These are phyloP conservation scores for Stemphylium beticola DNA, from an alignment of 2,329 filamentous ascomycete genomes.

Conservation along the genomic window DNA sequence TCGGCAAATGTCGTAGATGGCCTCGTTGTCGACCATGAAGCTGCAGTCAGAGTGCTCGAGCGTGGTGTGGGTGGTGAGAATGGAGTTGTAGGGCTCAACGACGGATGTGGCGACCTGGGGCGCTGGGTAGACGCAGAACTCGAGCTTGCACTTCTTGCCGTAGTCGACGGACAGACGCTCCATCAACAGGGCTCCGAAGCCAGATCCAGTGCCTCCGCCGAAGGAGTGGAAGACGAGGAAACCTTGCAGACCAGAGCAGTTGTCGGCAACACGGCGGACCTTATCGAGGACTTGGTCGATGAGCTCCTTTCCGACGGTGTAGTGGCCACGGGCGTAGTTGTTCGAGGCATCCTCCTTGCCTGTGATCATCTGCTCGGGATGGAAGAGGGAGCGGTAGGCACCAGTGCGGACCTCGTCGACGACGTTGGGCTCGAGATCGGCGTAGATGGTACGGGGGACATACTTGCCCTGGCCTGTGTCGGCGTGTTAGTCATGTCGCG, in stretches of 20 bases:
- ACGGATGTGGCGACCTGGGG: conserved; percentile 97
- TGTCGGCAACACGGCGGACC: conserved; percentile 93
- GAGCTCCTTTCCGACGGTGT: conserved; percentile 99
- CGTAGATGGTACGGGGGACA: conserved; percentile 98
- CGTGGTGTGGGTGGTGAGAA: conserved; percentile 97
- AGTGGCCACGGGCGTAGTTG: conserved; percentile 99
- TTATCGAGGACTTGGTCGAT: conserved; percentile 98
- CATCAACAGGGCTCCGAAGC: conserved; percentile 98
- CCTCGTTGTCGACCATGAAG: conserved; percentile 99
- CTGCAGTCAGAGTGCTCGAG: conserved; percentile 99
- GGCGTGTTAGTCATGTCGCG: conserved; percentile 27
- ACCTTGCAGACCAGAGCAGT: conserved; percentile 96
- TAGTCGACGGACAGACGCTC: conserved; percentile 99
- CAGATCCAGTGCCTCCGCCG: conserved; percentile 97
- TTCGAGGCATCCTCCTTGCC: conserved; percentile 99
- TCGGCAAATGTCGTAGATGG: conserved; percentile 99
- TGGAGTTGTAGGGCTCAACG: conserved; percentile 99
- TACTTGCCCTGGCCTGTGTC: conserved; percentile 92
- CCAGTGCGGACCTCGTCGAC: conserved; percentile 99
- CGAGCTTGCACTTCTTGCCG: conserved; percentile 99
- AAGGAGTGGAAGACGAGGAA: conserved; percentile 99
- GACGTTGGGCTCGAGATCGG: conserved; percentile 99
- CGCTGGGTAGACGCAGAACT: conserved; percentile 99
- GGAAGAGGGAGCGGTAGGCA: conserved; percentile 94
- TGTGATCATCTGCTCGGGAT: conserved; percentile 99